Evolutionary conservation across 352 stramenopile species (phyloP).

Genomic region (Thalassiosira exigua): DNA sequence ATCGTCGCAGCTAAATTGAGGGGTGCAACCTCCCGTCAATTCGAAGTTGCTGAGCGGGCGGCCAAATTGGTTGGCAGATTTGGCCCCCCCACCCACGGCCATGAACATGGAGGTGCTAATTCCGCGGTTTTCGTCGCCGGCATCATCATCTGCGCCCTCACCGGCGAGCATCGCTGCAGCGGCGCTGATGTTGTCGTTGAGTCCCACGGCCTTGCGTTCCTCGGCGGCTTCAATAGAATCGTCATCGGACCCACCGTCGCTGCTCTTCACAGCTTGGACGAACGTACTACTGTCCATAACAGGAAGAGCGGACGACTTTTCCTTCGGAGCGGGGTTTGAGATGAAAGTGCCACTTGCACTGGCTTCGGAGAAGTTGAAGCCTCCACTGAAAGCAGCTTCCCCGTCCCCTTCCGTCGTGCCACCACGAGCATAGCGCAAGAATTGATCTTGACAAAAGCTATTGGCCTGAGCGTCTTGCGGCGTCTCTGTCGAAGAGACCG

Average conservation of each 20-base stretch:
- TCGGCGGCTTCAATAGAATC: slow-evolving; percentile 75
- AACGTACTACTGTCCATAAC: slow-evolving; percentile 56
- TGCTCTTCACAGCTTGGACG: slow-evolving; percentile 58
- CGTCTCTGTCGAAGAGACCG: not conserved
- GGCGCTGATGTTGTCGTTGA: slow-evolving; percentile 84
- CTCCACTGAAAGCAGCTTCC: slow-evolving; percentile 5
- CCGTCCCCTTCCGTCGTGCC: slow-evolving; percentile 4
- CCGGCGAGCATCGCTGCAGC: slow-evolving; percentile 73
- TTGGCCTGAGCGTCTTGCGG: too few relatives aligned
- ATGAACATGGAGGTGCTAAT: slow-evolving; percentile 48
- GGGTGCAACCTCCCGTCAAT: slow-evolving; percentile 77
- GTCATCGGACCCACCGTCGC: slow-evolving; percentile 43
- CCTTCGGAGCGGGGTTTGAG: slow-evolving; percentile 20
- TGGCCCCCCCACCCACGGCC: slow-evolving; percentile 50
- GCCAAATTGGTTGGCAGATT: slow-evolving; percentile 66
- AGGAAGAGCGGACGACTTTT: slow-evolving; percentile 12
- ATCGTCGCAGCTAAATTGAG: slow-evolving; percentile 82
- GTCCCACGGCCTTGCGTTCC: slow-evolving; percentile 76
- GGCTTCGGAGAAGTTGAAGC: not conserved
- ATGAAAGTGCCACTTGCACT: slow-evolving; percentile 43
- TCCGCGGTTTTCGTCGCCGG: slow-evolving; percentile 35
- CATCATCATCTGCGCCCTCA: slow-evolving; percentile 50
- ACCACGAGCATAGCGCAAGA: slow-evolving; percentile 38
- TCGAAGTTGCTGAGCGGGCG: slow-evolving; percentile 83
- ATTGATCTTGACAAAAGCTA: slow-evolving; percentile 49